Percentiles rank a stretch among this genome's conserved stretches.
Conservation (phyloP, 1,284 basidiomycete species). For the Rhodotorula sp. region DNA sequence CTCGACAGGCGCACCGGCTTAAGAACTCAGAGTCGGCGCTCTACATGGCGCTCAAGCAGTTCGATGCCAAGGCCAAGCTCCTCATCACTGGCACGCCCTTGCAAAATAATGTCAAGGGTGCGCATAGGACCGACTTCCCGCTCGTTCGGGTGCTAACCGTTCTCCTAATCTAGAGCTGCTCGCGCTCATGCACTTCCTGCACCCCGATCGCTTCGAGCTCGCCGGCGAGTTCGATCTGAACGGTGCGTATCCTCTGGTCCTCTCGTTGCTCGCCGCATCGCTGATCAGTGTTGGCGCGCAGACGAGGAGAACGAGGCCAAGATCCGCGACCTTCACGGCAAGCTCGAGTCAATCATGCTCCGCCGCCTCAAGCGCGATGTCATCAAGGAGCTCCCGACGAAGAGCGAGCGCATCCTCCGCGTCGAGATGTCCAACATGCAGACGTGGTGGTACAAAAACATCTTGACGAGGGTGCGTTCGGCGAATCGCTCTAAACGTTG, state of each 20-base stretch:
- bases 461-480: constrained; percentile 75
- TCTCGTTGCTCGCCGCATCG: constrained; percentile 17
- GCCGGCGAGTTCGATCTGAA: constrained; percentile 86
- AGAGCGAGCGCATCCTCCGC: constrained; percentile 95
- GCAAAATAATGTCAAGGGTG: constrained; percentile 98
- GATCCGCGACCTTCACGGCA: constrained; percentile 90
- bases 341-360: constrained; percentile 92
- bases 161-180: constrained; percentile 68
- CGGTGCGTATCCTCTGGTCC: constrained; percentile 17
- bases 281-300: constrained; percentile 4
- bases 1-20: constrained; percentile 81
- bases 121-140: constrained; percentile 39
- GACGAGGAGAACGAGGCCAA: constrained; percentile 90
- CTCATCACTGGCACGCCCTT: constrained; percentile 97
- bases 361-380: constrained; percentile 94
- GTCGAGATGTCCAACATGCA: constrained; percentile 98
- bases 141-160: neutral
- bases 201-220: constrained; percentile 94
- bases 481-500: neutral
- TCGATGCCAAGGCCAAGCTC: constrained; percentile 85
- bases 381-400: constrained; percentile 93
- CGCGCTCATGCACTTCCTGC: constrained; percentile 96
- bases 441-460: constrained; percentile 99
- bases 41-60: constrained; percentile 88
- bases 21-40: constrained; percentile 98